Percentiles rank a stretch among this genome's conserved stretches.
phyloP scores from a whole-genome alignment of 257 asterid species.

The Ajuga chamaepitys region DNA sequence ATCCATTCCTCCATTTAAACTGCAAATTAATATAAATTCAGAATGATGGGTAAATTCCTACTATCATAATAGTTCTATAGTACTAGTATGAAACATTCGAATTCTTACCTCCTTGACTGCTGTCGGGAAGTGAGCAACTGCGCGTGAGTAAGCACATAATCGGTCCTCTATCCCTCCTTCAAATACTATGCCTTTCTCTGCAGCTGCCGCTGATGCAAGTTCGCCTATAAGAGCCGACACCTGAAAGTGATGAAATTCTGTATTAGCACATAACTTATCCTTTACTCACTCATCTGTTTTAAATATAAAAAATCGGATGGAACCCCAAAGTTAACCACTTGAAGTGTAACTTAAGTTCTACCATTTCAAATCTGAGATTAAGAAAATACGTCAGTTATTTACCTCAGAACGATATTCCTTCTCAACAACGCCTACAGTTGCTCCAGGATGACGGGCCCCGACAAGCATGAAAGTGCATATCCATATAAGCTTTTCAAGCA shows the following conservation, averaged over 20 bases:
- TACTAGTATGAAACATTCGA: background rate
- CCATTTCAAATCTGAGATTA: too few relatives aligned
- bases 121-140: constrained; percentile 92
- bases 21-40: constrained; percentile 23
- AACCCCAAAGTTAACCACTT: too few relatives aligned
- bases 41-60: background rate
- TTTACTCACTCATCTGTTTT: background rate
- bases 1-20: constrained; percentile 97
- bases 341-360: too few relatives aligned
- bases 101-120: constrained; percentile 89
- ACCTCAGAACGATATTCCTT: constrained; percentile 87
- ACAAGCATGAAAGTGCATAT: constrained; percentile 98
- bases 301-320: too few relatives aligned
- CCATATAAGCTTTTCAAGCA: constrained; percentile 98
- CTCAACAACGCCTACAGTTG: constrained; percentile 89
- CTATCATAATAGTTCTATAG: background rate
- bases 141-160: constrained; percentile 85
- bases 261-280: background rate
- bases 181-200: constrained; percentile 66
- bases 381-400: background rate
- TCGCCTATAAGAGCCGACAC: constrained; percentile 73
- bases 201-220: constrained; percentile 80
- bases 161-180: constrained; percentile 78
- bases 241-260: constrained; percentile 28
- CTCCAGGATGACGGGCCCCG: constrained; percentile 97